Evolutionary conservation across 1,139 yeast genomes (phyloP).

Genomic region (Lodderomyces oxycetoniae): DNA sequence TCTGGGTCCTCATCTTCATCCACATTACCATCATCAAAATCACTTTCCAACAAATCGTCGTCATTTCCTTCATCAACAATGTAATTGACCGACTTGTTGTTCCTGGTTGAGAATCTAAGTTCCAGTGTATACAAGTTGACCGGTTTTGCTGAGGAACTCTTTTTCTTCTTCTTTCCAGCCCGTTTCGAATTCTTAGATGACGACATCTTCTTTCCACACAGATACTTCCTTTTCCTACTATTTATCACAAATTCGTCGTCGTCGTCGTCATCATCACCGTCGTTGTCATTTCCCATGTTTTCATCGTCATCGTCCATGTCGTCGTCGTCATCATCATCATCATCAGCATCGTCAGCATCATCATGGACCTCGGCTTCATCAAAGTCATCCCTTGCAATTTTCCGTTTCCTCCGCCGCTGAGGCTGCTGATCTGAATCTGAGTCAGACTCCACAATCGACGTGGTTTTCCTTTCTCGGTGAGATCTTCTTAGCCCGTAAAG

Average conservation of each 20-base stretch:
- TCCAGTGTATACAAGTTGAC: too few relatives aligned
- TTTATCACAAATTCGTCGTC: conserved; percentile 27
- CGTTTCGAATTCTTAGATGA: too few relatives aligned
- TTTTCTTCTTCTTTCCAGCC: conserved; percentile 19
- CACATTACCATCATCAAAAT: conserved; percentile 20
- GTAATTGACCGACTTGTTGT: conserved; percentile 67
- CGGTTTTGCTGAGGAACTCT: conserved; percentile 15
- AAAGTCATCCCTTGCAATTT: conserved; percentile 21
- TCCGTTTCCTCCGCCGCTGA: conserved; percentile 15
- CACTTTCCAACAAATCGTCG: conserved; percentile 50
- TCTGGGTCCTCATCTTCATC: conserved; percentile 25
- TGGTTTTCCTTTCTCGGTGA: conserved; percentile 57
- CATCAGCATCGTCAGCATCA: conserved; percentile 26
- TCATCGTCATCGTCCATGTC: conserved; percentile 26
- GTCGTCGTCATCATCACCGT: conserved; percentile 29
- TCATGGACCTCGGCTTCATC: conserved; percentile 25
- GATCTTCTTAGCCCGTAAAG: conserved; percentile 89
- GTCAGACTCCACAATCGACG: conserved; percentile 39
- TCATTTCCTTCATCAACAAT: conserved; percentile 71
- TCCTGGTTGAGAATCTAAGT: conserved; percentile 74
- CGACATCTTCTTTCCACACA: conserved; percentile 16
- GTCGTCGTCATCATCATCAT: conserved; percentile 25
- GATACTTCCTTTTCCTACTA: conserved; percentile 14
- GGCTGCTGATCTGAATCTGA: conserved; percentile 23
- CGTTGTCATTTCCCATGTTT: conserved; percentile 29